These are phyloP conservation scores for Eragrostis curvula DNA, from an alignment of 176 grass and related monocot species.

Conservation along the genomic window DNA sequence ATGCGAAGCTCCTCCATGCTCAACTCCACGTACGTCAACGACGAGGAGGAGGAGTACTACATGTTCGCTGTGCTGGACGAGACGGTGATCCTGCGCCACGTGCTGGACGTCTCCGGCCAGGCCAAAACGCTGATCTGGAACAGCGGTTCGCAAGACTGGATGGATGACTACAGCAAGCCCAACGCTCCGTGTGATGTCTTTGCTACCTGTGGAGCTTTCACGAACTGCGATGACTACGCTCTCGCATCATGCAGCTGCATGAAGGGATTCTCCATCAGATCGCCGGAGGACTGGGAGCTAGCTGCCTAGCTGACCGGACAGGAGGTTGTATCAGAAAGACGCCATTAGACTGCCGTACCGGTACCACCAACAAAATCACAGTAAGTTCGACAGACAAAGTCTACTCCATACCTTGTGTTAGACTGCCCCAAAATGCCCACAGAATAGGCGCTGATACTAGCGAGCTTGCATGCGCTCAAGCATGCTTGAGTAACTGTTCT, in stretches of 20 bases:
- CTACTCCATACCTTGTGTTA: constrained; percentile 38
- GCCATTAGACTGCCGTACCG: constrained; percentile 39
- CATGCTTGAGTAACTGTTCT: constrained; percentile 56
- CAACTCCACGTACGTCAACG: constrained; percentile 41
- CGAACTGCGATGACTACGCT: constrained; percentile 44
- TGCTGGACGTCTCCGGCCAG: constrained; percentile 47
- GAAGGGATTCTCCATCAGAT: constrained; percentile 51
- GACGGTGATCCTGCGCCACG: constrained; percentile 5
- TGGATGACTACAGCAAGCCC: constrained; percentile 42
- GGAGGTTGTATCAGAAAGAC: constrained; percentile 57
- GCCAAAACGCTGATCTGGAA: constrained; percentile 38
- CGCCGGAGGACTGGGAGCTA: constrained; percentile 43
- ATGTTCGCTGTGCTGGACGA: constrained; percentile 40
- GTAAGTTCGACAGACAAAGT: constrained; percentile 47
- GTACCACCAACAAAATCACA: constrained; percentile 17
- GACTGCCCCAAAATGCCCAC: constrained; percentile 42
- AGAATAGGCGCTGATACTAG: constrained; percentile 27
- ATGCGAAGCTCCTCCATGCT: constrained; percentile 12
- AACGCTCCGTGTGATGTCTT: constrained; percentile 51
- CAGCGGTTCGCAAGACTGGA: constrained; percentile 39
- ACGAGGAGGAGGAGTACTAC: constrained; percentile 49
- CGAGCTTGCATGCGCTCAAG: constrained; percentile 42
- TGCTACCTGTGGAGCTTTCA: constrained; percentile 60
- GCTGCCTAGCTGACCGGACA: constrained; percentile 46
- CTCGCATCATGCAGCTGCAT: constrained; percentile 53